These are phyloP conservation scores for Dendrobium nobile DNA, from an alignment of 106 monocot species.

Conservation along the genomic window DNA sequence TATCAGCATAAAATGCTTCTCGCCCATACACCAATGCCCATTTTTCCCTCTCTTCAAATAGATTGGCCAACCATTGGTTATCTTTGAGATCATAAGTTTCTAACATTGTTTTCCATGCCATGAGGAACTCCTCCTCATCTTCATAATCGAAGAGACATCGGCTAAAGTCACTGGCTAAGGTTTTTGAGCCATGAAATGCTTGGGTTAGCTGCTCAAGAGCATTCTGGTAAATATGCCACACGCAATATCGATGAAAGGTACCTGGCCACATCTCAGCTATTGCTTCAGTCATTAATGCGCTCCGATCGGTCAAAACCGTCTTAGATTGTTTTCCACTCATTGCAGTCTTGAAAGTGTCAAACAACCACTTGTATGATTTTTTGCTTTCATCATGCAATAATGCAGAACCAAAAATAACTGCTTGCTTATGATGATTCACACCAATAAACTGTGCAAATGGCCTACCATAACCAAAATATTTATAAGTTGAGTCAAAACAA, in stretches of 20 bases:
- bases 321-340: conserved; percentile 55
- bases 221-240: conserved; percentile 74
- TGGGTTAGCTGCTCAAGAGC: conserved; percentile 54
- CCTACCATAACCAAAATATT: conserved; percentile 35
- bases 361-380: conserved; percentile 54
- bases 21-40: conserved; percentile 60
- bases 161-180: conserved; percentile 41
- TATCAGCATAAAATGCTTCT: conserved; percentile 56
- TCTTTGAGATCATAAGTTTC: conserved; percentile 68
- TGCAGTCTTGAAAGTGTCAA: conserved; percentile 56
- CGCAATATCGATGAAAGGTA: conserved; percentile 45
- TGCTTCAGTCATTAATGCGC: conserved; percentile 28
- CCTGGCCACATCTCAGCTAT: conserved; percentile 33
- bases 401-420: conserved; percentile 54
- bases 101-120: conserved; percentile 48
- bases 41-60: conserved; percentile 48
- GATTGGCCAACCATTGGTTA: conserved; percentile 56
- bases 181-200: conserved; percentile 59
- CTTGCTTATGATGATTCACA: conserved; percentile 69
- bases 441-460: conserved; percentile 57
- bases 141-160: conserved; percentile 61
- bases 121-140: conserved; percentile 51
- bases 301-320: conserved; percentile 56
- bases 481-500: conserved; percentile 62
- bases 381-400: conserved; percentile 57